Evolutionary conservation across 192 early-diverging fungal genomes (phyloP).

Genomic region (Gryganskiella cystojenkinii): DNA sequence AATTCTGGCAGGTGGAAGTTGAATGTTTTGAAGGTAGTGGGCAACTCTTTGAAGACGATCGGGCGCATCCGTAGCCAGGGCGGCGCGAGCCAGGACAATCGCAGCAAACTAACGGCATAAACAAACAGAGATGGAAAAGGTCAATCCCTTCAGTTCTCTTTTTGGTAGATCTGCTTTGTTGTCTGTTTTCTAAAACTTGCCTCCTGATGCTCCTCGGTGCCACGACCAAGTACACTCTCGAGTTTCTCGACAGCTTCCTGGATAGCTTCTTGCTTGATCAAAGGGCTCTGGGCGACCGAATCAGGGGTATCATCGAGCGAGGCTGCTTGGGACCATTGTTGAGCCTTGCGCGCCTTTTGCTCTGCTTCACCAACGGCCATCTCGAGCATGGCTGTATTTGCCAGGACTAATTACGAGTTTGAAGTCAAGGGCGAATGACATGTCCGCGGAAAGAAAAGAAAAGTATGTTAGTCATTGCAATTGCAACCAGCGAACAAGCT

Average conservation of each 20-base stretch:
- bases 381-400: constrained; percentile 26
- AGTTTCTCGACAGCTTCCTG: constrained; percentile 20
- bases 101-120: constrained; percentile 33
- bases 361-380: constrained; percentile 22
- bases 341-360: neutral
- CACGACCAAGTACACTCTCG: constrained; percentile 11
- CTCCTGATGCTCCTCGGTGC: constrained; percentile 27
- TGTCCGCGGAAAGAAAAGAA: neutral
- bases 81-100: constrained; percentile 40
- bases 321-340: constrained; percentile 9
- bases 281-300: constrained; percentile 10
- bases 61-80: constrained; percentile 39
- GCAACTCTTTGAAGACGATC: constrained; percentile 45
- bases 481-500: neutral
- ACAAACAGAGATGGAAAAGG: neutral
- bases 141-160: neutral
- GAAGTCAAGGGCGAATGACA: no score
- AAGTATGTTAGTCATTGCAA: constrained; percentile 1
- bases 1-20: constrained; percentile 52
- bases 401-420: constrained; percentile 5
- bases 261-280: constrained; percentile 12
- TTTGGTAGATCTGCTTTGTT: neutral
- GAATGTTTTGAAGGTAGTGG: constrained; percentile 52
- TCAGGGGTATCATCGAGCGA: constrained; percentile 21
- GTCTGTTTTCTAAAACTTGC: neutral